Evolutionary conservation across 2,329 filamentous ascomycete species (phyloP).

Genomic region (Penicillium hesseltinei): DNA sequence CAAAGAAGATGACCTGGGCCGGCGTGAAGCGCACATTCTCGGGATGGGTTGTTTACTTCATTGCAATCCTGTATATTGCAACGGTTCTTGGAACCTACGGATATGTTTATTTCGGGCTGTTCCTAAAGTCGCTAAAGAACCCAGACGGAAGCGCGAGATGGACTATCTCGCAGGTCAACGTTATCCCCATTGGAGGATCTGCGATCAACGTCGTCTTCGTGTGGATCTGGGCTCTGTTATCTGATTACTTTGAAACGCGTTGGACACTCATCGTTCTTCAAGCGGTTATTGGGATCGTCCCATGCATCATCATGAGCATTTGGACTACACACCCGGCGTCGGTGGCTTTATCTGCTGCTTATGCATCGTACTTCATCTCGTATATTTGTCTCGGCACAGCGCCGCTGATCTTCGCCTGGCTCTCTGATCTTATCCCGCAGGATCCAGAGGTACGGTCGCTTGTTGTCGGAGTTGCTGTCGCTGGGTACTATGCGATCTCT

Average conservation of each 20-base stretch:
- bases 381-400: slow-evolving; percentile 51
- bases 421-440: slow-evolving; percentile 52
- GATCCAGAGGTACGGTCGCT: slow-evolving; percentile 52
- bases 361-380: slow-evolving; percentile 54
- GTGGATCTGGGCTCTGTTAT: slow-evolving; percentile 55
- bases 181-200: slow-evolving; percentile 50
- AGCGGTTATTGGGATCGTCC: slow-evolving; percentile 48
- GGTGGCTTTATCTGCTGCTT: slow-evolving; percentile 48
- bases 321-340: slow-evolving; percentile 50
- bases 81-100: slow-evolving; percentile 50
- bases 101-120: slow-evolving; percentile 34
- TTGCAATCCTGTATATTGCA: slow-evolving; percentile 47
- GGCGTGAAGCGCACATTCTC: slow-evolving; percentile 46
- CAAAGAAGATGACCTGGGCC: slow-evolving; percentile 47
- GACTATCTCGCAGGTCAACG: slow-evolving; percentile 48
- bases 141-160: slow-evolving; percentile 45
- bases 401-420: slow-evolving; percentile 54
- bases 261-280: slow-evolving; percentile 54
- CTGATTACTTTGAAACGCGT: slow-evolving; percentile 50
- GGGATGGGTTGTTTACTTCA: slow-evolving; percentile 49
- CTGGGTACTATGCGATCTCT: slow-evolving; percentile 51
- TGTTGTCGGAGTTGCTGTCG: slow-evolving; percentile 51
- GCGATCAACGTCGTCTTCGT: slow-evolving; percentile 53
- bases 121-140: slow-evolving; percentile 24
- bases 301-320: slow-evolving; percentile 54